Conservation (phyloP, 2,329 filamentous ascomycete genomes). For the Fonsecaea nubica region DNA sequence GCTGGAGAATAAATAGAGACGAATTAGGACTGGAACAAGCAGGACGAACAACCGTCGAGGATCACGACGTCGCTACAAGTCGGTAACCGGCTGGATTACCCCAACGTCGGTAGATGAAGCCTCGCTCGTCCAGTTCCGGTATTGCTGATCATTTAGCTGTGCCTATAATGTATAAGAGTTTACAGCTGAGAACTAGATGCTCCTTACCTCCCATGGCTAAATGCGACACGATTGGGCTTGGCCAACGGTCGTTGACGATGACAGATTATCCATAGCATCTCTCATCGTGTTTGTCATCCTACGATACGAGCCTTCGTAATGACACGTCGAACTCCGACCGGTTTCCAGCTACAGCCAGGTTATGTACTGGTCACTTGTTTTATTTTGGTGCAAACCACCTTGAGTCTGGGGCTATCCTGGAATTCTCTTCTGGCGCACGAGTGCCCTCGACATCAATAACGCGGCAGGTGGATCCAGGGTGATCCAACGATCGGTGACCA, state of each 20-base stretch:
- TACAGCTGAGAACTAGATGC: neutral
- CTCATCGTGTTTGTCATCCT: neutral
- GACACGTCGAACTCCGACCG: neutral
- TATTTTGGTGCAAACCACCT: neutral
- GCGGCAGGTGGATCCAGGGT: neutral
- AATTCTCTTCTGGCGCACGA: neutral
- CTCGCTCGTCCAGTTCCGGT: neutral
- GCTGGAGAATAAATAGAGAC: neutral
- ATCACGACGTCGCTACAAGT: neutral
- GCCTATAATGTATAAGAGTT: neutral
- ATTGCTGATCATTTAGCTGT: neutral
- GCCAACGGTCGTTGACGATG: neutral
- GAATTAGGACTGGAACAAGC: neutral
- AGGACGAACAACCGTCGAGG: neutral
- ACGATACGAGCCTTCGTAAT: neutral
- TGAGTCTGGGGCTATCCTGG: neutral
- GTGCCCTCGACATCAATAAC: neutral
- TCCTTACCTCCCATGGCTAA: neutral
- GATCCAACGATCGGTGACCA: neutral
- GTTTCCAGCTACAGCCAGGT: no score
- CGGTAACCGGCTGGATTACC: neutral
- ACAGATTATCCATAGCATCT: neutral
- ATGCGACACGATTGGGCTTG: neutral
- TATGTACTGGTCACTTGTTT: neutral
- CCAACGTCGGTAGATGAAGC: neutral